Conservation (phyloP, 352 stramenopile genomes). For the Blastocystis sp. region DNA sequence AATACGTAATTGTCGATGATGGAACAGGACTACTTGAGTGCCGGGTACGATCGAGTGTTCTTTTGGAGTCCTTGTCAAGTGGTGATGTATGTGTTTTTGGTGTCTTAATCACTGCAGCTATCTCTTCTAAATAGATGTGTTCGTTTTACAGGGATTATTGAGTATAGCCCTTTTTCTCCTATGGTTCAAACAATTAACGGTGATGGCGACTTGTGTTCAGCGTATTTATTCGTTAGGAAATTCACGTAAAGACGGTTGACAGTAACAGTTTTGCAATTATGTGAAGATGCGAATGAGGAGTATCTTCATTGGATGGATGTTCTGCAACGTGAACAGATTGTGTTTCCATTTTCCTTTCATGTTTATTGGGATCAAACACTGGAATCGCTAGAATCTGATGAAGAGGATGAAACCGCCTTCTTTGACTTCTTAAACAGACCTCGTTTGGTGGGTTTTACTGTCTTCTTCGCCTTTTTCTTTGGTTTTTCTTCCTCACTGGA, state of each 20-base stretch:
- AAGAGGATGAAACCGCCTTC: conserved; percentile 10
- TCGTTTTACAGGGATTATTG: neutral
- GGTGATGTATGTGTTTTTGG: neutral
- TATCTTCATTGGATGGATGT: conserved; percentile 55
- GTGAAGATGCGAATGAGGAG: conserved; percentile 32
- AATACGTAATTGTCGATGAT: conserved; percentile 40
- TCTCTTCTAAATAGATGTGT: neutral
- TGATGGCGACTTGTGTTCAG: neutral
- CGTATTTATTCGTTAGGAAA: neutral
- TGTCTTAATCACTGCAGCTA: neutral
- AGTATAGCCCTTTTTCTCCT: neutral
- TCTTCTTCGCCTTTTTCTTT: conserved; percentile 44
- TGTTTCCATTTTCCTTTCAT: conserved; percentile 2
- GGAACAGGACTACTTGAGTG: conserved; percentile 47
- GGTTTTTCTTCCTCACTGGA: neutral
- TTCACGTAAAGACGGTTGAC: neutral
- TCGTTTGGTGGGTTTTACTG: conserved; percentile 5
- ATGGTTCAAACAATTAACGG: conserved; percentile 9
- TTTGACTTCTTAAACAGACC: conserved; percentile 36
- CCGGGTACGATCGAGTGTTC: neutral
- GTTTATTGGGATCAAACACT: conserved; percentile 1
- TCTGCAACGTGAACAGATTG: neutral
- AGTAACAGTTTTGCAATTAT: neutral
- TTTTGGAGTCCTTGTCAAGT: neutral
- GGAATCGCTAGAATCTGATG: conserved; percentile 59